Percentiles rank a stretch among this genome's conserved stretches.
phyloP scores from a whole-genome alignment of 2,329 filamentous ascomycete genomes.

The Venturia pyrina region DNA sequence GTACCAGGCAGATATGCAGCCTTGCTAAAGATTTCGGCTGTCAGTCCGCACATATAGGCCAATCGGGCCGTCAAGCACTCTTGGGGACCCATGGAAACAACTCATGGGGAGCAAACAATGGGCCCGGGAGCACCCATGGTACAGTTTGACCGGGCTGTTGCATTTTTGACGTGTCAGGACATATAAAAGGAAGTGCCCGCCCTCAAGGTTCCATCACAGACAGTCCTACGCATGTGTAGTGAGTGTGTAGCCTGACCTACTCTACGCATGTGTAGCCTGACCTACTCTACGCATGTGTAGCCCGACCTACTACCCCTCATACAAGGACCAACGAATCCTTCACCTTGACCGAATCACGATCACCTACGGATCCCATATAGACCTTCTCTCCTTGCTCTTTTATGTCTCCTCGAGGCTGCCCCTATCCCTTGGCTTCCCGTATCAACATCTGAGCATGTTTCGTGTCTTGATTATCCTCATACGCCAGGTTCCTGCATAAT shows the following conservation, averaged over 20 bases:
- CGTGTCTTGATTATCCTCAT: not conserved
- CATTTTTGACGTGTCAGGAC: constrained; percentile 1
- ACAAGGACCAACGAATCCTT: not conserved
- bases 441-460: not conserved
- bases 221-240: not conserved
- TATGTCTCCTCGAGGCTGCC: not conserved
- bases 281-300: not conserved
- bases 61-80: not conserved
- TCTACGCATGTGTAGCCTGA: not conserved
- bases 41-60: not conserved
- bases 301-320: not conserved
- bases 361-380: too few relatives aligned
- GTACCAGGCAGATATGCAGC: not conserved
- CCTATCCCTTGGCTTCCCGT: not conserved
- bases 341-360: not conserved
- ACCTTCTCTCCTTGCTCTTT: not conserved
- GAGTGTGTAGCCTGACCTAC: too few relatives aligned
- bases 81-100: not conserved
- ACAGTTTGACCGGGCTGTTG: not conserved
- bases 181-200: not conserved
- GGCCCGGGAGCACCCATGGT: not conserved
- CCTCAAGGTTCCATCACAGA: too few relatives aligned
- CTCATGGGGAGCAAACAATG: not conserved
- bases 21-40: not conserved
- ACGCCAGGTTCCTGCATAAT: not conserved